Percentiles rank a stretch among this genome's conserved stretches.
Evolutionary conservation across 768 basidiomycete species (phyloP).

Genomic region (Leccinellum luteum): DNA sequence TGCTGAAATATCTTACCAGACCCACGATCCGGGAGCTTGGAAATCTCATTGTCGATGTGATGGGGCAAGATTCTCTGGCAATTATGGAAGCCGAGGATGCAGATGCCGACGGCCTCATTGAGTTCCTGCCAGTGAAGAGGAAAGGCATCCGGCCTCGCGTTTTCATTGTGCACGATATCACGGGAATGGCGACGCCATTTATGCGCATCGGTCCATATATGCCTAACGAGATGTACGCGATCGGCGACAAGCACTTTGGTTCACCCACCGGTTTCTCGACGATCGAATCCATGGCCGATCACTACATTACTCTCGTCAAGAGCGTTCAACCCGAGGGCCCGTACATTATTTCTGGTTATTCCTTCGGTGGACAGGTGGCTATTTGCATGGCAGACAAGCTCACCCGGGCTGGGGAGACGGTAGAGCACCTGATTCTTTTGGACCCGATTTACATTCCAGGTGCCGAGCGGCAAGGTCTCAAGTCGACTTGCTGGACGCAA

Average conservation of each 20-base stretch:
- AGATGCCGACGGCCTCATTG: conserved; percentile 28
- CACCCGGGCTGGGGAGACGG: conserved; percentile 19
- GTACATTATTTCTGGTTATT: conserved; percentile 27
- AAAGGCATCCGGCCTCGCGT: conserved; percentile 27
- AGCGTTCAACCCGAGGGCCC: conserved; percentile 26
- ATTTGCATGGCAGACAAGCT: conserved; percentile 28
- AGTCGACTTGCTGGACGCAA: conserved; percentile 31
- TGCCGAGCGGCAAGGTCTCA: conserved; percentile 26
- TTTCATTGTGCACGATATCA: conserved; percentile 32
- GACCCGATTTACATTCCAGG: conserved; percentile 31
- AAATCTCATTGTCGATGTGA: conserved; percentile 25
- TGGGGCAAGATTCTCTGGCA: conserved; percentile 28
- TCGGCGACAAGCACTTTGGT: conserved; percentile 32
- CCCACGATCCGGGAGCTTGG: conserved; percentile 28
- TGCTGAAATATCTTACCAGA: conserved; percentile 8
- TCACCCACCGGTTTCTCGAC: conserved; percentile 28
- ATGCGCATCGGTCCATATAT: conserved; percentile 33
- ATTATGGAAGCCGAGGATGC: conserved; percentile 32
- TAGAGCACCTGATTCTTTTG: conserved; percentile 27
- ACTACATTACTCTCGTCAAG: conserved; percentile 31
- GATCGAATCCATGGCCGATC: conserved; percentile 31
- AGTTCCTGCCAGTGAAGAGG: conserved; percentile 32
- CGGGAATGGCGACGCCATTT: conserved; percentile 32
- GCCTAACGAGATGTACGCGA: conserved; percentile 34
- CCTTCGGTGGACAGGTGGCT: conserved; percentile 31